Evolutionary conservation across 257 asterid genomes (phyloP).

Genomic region (Lithospermum erythrorhizon): DNA sequence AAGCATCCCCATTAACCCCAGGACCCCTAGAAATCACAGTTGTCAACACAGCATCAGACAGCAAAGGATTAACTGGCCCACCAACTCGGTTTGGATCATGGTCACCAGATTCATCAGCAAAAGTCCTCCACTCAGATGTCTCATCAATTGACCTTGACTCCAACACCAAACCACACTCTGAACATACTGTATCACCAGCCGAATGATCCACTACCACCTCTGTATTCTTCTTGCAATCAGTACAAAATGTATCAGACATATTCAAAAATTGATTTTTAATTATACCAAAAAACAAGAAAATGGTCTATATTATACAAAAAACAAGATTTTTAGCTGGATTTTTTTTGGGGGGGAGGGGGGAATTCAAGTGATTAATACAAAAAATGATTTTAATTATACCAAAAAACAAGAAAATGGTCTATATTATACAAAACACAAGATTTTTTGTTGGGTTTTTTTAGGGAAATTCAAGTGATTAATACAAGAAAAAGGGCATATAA

Average conservation of each 20-base stretch:
- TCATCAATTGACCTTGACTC: slow-evolving; percentile 87
- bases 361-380: too few relatives aligned
- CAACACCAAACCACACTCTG: slow-evolving; percentile 90
- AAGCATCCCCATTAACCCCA: slow-evolving; percentile 47
- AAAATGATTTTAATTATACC: too few relatives aligned
- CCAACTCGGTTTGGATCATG: slow-evolving; percentile 93
- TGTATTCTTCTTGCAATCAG: slow-evolving; percentile 85
- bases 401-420: too few relatives aligned
- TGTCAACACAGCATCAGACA: slow-evolving; percentile 60
- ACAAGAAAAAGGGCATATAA: too few relatives aligned
- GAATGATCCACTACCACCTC: slow-evolving; percentile 88
- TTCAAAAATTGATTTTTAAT: too few relatives aligned
- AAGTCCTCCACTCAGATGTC: slow-evolving; percentile 85
- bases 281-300: too few relatives aligned
- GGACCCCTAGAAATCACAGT: slow-evolving; percentile 49
- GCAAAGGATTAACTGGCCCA: slow-evolving; percentile 80
- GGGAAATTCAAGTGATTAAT: too few relatives aligned
- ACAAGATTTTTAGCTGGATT: too few relatives aligned
- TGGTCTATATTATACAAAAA: too few relatives aligned
- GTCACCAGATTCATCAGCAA: slow-evolving; percentile 93
- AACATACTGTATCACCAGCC: slow-evolving; percentile 95
- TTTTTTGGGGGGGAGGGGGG: too few relatives aligned
- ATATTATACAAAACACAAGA: too few relatives aligned
- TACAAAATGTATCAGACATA: slow-evolving; percentile 60
- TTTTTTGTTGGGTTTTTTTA: too few relatives aligned